These are phyloP conservation scores for Pythium utonaiense DNA, from an alignment of 352 stramenopile species.

Conservation along the genomic window DNA sequence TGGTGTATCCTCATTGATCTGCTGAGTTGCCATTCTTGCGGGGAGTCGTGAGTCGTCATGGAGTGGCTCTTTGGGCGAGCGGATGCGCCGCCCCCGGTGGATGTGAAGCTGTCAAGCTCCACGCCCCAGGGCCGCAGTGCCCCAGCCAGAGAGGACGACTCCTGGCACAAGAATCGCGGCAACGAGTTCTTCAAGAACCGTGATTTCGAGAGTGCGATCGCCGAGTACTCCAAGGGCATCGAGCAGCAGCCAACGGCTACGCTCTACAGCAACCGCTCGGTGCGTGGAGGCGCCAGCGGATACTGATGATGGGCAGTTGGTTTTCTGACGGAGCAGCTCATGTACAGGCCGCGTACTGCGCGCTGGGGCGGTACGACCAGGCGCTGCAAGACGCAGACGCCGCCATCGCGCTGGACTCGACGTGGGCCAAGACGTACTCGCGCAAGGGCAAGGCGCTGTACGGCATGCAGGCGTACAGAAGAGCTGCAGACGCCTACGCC, in stretches of 20 bases:
- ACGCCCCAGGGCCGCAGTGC: slow-evolving; percentile 60
- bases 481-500: slow-evolving; percentile 70
- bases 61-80: slow-evolving; percentile 60
- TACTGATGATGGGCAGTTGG: not conserved
- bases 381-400: slow-evolving; percentile 54
- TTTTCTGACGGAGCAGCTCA: not conserved
- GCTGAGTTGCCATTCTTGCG: too few relatives aligned
- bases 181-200: slow-evolving; percentile 64
- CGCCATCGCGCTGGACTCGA: slow-evolving; percentile 58
- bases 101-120: slow-evolving; percentile 50
- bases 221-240: slow-evolving; percentile 67
- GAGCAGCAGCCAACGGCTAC: slow-evolving; percentile 50
- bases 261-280: slow-evolving; percentile 76
- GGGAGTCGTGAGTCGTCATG: slow-evolving; percentile 31
- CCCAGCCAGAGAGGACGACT: slow-evolving; percentile 58
- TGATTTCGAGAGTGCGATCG: slow-evolving; percentile 47
- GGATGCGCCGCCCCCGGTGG: slow-evolving; percentile 23
- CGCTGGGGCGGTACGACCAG: slow-evolving; percentile 43
- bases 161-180: slow-evolving; percentile 56
- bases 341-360: slow-evolving; percentile 55
- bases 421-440: slow-evolving; percentile 55
- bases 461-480: slow-evolving; percentile 54
- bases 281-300: not conserved
- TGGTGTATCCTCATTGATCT: too few relatives aligned
- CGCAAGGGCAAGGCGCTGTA: slow-evolving; percentile 81